A percentile compares a stretch with the other conserved stretches of the same genome.
These are phyloP conservation scores for Globisporangium canariense DNA, from an alignment of 352 stramenopile species.

Conservation along the genomic window DNA sequence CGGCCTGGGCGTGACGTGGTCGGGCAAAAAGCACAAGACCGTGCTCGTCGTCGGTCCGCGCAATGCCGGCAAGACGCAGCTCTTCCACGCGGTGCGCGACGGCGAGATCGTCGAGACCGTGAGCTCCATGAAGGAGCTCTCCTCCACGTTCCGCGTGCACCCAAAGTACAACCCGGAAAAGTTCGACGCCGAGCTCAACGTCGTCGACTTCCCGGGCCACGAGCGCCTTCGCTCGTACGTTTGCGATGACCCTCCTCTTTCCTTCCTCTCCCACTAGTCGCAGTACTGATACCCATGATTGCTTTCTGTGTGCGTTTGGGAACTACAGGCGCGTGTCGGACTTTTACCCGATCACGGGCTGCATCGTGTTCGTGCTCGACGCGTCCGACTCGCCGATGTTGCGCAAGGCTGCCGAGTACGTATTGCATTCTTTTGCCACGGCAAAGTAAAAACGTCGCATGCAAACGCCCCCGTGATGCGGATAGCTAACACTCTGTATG, in stretches of 20 bases:
- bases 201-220: constrained; percentile 82
- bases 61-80: constrained; percentile 75
- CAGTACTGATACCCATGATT: too few species aligned
- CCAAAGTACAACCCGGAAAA: constrained; percentile 61
- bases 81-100: constrained; percentile 78
- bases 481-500: background rate
- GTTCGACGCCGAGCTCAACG: constrained; percentile 64
- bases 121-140: constrained; percentile 82
- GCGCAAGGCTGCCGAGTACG: constrained; percentile 78
- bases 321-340: constrained; percentile 54
- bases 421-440: background rate
- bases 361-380: constrained; percentile 80
- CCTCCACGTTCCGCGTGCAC: constrained; percentile 66
- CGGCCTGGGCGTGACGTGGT: constrained; percentile 52
- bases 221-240: constrained; percentile 69
- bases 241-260: constrained; percentile 5
- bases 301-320: background rate
- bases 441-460: background rate
- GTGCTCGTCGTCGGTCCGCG: constrained; percentile 62
- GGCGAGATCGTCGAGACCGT: constrained; percentile 69
- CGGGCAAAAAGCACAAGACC: constrained; percentile 73
- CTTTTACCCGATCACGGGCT: constrained; percentile 68
- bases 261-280: background rate
- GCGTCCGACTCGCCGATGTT: constrained; percentile 55
- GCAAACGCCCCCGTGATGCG: background rate